Percentiles rank a stretch among this genome's conserved stretches.
phyloP scores from a whole-genome alignment of 192 early-diverging fungal genomes.

The Linderina pennispora region DNA sequence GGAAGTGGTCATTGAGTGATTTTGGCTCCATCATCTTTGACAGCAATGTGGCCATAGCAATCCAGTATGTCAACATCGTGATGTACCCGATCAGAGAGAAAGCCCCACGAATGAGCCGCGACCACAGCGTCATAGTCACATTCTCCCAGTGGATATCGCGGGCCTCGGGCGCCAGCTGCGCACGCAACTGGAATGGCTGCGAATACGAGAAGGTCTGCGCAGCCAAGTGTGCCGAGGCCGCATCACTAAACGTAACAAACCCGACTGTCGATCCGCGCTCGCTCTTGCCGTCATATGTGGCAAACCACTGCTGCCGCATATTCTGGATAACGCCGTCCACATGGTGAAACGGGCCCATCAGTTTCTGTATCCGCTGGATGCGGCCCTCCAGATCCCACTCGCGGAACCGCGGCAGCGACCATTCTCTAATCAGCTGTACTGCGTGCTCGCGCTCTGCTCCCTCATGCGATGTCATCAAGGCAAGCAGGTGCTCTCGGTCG shows the following conservation, averaged over 20 bases:
- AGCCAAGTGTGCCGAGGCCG: slow-evolving; percentile 29
- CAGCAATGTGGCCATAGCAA: slow-evolving; percentile 58
- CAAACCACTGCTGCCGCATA: slow-evolving; percentile 42
- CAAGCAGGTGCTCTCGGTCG: slow-evolving; percentile 47
- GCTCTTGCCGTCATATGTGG: slow-evolving; percentile 20
- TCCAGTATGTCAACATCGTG: slow-evolving; percentile 67
- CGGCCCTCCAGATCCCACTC: slow-evolving; percentile 4
- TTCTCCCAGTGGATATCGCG: slow-evolving; percentile 45
- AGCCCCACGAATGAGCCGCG: slow-evolving; percentile 11
- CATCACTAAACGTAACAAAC: slow-evolving; percentile 39
- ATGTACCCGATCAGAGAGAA: slow-evolving; percentile 46
- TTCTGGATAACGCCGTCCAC: slow-evolving; percentile 48
- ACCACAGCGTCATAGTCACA: slow-evolving; percentile 19
- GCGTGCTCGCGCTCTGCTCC: slow-evolving; percentile 2
- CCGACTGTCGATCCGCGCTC: slow-evolving; percentile 36
- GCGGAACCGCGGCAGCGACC: slow-evolving; percentile 21
- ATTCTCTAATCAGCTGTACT: slow-evolving; percentile 9
- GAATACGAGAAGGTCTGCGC: slow-evolving; percentile 41
- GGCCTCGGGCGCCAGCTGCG: slow-evolving; percentile 37
- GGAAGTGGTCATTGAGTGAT: slow-evolving; percentile 43
- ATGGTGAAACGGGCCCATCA: slow-evolving; percentile 50
- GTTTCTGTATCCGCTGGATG: slow-evolving; percentile 50
- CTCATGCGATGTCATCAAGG: slow-evolving; percentile 12
- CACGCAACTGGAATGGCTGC: slow-evolving; percentile 41
- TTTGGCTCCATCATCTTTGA: slow-evolving; percentile 54